Percentiles rank a stretch among this genome's conserved stretches.
These are phyloP conservation scores for Tricholoma flavovirens DNA, from an alignment of 768 basidiomycete species.

Conservation along the genomic window DNA sequence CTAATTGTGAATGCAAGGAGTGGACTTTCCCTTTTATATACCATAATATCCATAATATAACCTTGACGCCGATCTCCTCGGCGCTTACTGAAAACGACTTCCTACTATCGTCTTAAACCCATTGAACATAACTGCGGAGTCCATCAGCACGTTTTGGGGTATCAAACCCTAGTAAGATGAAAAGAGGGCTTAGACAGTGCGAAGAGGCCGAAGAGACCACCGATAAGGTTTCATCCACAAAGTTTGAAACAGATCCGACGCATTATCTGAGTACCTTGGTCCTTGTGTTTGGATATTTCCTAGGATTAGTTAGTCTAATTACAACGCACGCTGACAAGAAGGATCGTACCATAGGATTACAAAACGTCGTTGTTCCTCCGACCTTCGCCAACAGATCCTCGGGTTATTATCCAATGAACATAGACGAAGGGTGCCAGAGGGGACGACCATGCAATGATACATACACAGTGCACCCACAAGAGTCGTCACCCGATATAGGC, in stretches of 20 bases:
- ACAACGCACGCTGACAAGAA: background rate
- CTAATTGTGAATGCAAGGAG: background rate
- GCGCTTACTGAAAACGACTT: background rate
- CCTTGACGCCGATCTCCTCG: background rate
- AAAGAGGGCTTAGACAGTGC: background rate
- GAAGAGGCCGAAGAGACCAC: background rate
- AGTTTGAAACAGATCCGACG: background rate
- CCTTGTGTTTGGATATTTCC: background rate
- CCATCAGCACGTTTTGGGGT: conserved; percentile 1
- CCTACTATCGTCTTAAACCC: background rate
- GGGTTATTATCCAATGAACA: conserved; percentile 1
- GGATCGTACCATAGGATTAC: conserved; percentile 4
- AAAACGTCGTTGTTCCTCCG: background rate
- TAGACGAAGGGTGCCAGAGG: conserved; percentile 3
- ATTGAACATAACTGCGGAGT: background rate
- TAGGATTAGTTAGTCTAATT: background rate
- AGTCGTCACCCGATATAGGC: conserved; percentile 2
- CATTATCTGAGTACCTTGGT: background rate
- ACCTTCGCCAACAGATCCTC: conserved; percentile 4
- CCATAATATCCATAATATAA: background rate
- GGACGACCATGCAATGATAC: background rate
- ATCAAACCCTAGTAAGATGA: background rate
- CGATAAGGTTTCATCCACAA: background rate
- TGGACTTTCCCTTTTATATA: background rate
- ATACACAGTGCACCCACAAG: background rate